Conservation (phyloP, 2,329 filamentous ascomycete genomes). For the Colletotrichum plurivorum region DNA sequence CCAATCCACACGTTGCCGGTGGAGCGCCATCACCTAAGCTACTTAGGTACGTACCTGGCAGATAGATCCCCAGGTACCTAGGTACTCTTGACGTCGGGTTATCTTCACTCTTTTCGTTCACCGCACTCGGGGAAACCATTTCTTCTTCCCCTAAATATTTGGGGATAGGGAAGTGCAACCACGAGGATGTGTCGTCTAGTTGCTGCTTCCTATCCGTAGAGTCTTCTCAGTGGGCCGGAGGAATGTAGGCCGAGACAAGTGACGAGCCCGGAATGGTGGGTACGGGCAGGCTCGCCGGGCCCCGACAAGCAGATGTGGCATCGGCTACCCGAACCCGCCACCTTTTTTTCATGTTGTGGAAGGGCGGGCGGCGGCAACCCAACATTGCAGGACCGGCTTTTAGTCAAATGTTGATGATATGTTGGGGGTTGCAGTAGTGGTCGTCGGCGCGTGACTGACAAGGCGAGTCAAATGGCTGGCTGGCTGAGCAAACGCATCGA, state of each 20-base stretch:
- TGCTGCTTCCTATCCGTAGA: constrained; percentile 3
- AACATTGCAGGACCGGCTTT: constrained; percentile 1
- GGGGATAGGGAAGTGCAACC: constrained; percentile 18
- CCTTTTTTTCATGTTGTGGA: constrained; percentile 35
- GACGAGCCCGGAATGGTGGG: constrained; percentile 31
- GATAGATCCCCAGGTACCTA: no score
- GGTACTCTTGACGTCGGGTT: background rate
- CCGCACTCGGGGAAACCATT: constrained; percentile 20
- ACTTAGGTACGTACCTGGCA: no score
- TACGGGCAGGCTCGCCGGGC: constrained; percentile 32
- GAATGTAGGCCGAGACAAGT: constrained; percentile 35
- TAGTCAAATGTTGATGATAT: constrained; percentile 11
- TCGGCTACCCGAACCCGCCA: constrained; percentile 32
- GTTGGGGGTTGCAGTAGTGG: background rate
- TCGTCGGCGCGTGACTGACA: background rate
- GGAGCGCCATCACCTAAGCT: constrained; percentile 7
- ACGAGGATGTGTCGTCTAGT: constrained; percentile 5
- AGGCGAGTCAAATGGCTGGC: background rate
- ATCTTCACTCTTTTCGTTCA: constrained; percentile 25
- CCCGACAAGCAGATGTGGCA: constrained; percentile 34
- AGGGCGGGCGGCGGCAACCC: constrained; percentile 21
- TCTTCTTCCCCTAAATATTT: constrained; percentile 5
- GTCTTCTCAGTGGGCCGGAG: constrained; percentile 35
- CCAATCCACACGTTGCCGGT: constrained; percentile 26
- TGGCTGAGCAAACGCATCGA: constrained; percentile 1